phyloP scores from a whole-genome alignment of 2,329 filamentous ascomycete genomes.

The Ramularia collo-cygni region DNA sequence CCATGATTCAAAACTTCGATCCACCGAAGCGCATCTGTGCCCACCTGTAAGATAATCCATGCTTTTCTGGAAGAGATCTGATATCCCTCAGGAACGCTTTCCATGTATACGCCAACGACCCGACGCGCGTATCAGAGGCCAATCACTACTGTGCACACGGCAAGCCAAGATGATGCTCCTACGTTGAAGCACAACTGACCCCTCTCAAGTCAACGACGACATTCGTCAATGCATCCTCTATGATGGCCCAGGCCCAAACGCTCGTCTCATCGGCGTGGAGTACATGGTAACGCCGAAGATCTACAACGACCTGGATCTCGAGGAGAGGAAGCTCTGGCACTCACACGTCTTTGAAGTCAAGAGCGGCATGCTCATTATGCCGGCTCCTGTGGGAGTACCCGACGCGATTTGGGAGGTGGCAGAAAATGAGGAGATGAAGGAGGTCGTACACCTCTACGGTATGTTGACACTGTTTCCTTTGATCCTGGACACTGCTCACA shows the following conservation, averaged over 20 bases:
- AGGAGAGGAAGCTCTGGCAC: conserved; percentile 75
- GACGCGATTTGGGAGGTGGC: conserved; percentile 63
- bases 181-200: too few relatives aligned
- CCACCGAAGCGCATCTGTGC: conserved; percentile 70
- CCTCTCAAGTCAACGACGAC: conserved; percentile 54
- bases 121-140: conserved; percentile 60
- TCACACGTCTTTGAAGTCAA: conserved; percentile 69
- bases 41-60: conserved; percentile 45
- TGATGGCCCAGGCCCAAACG: conserved; percentile 59
- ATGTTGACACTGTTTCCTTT: too few relatives aligned
- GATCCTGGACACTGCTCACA: too few relatives aligned
- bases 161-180: too few relatives aligned
- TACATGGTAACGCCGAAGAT: conserved; percentile 74
- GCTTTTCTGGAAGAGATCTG: neutral
- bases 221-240: conserved; percentile 82
- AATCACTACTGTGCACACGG: conserved; percentile 78
- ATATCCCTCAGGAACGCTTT: conserved; percentile 57
- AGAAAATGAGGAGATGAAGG: conserved; percentile 74
- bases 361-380: conserved; percentile 74
- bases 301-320: conserved; percentile 56
- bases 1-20: conserved; percentile 57
- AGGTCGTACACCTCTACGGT: conserved; percentile 68
- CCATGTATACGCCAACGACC: conserved; percentile 71
- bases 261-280: conserved; percentile 74
- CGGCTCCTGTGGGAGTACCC: conserved; percentile 50